A percentile compares a stretch with the other conserved stretches of the same genome.
phyloP scores from a whole-genome alignment of 1,284 basidiomycete genomes.

The Naganishia liquefaciens region DNA sequence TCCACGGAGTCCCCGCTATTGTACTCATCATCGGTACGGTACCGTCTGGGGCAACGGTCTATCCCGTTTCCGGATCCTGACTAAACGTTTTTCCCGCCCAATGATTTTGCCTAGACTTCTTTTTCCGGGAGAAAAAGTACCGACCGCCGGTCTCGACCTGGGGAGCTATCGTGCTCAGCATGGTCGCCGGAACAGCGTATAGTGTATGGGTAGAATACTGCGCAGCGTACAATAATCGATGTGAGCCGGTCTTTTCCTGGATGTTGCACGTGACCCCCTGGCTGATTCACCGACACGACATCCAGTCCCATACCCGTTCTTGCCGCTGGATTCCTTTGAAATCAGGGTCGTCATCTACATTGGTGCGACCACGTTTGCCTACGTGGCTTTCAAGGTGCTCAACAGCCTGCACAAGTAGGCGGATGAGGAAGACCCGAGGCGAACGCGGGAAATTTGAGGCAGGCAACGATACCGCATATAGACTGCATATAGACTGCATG shows the following conservation, averaged over 20 bases:
- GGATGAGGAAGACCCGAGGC: slow-evolving; percentile 33
- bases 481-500: slow-evolving; percentile 1
- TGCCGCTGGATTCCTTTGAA: slow-evolving; percentile 54
- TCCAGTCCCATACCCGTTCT: slow-evolving; percentile 77
- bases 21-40: slow-evolving; percentile 58
- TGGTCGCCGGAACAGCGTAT: slow-evolving; percentile 61
- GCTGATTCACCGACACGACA: no score
- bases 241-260: slow-evolving; percentile 56
- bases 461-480: slow-evolving; percentile 6
- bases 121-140: slow-evolving; percentile 67
- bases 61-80: background rate
- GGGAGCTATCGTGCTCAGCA: slow-evolving; percentile 58
- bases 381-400: slow-evolving; percentile 62
- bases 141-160: slow-evolving; percentile 55
- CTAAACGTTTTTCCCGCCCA: slow-evolving; percentile 1
- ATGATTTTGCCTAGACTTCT: slow-evolving; percentile 64
- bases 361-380: slow-evolving; percentile 60
- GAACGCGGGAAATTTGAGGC: slow-evolving; percentile 1
- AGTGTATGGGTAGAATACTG: slow-evolving; percentile 69
- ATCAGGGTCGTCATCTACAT: slow-evolving; percentile 65
- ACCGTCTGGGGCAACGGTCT: no score
- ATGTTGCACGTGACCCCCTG: background rate
- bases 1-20: slow-evolving; percentile 68
- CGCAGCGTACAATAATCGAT: slow-evolving; percentile 63
- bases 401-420: slow-evolving; percentile 45